Percentiles rank a stretch among this genome's conserved stretches.
Conservation (phyloP, 2,329 filamentous ascomycete genomes). For the Alternaria arbusti region DNA sequence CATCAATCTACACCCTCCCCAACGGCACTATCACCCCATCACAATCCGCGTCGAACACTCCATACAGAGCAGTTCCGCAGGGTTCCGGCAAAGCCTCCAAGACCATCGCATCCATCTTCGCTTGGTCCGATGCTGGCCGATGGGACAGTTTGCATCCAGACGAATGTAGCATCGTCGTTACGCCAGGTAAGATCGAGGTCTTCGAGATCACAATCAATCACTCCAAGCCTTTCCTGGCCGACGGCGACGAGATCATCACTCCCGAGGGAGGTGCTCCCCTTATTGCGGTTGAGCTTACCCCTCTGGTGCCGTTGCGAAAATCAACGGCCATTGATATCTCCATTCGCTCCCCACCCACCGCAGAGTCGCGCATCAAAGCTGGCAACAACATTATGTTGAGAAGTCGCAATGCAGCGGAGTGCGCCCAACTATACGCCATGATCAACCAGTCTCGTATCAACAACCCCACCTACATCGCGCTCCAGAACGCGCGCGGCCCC, state of each 20-base stretch:
- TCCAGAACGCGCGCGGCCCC: constrained; percentile 74
- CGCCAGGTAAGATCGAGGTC: constrained; percentile 69
- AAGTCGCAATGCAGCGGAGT: constrained; percentile 76
- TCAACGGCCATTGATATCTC: constrained; percentile 94
- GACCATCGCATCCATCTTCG: constrained; percentile 65
- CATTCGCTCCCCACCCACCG: constrained; percentile 82
- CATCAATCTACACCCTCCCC: constrained; percentile 47
- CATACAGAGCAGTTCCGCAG: constrained; percentile 63
- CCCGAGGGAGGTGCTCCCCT: constrained; percentile 56
- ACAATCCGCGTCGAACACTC: constrained; percentile 79
- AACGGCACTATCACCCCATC: constrained; percentile 73
- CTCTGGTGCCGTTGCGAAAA: constrained; percentile 85
- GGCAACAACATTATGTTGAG: constrained; percentile 88
- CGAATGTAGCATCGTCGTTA: constrained; percentile 68
- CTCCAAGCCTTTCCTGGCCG: constrained; percentile 50
- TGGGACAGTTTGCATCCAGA: constrained; percentile 68
- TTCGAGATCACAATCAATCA: constrained; percentile 62
- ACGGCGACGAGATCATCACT: constrained; percentile 49
- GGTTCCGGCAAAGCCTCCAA: constrained; percentile 60
- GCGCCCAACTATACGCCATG: constrained; percentile 79
- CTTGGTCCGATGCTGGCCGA: constrained; percentile 64
- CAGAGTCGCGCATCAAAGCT: constrained; percentile 72
- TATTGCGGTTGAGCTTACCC: constrained; percentile 83
- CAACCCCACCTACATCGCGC: constrained; percentile 84
- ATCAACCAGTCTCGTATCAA: constrained; percentile 90